A percentile compares a stretch with the other conserved stretches of the same genome.
Conservation (phyloP, 2,329 filamentous ascomycete species). For the Alternaria sp. region DNA sequence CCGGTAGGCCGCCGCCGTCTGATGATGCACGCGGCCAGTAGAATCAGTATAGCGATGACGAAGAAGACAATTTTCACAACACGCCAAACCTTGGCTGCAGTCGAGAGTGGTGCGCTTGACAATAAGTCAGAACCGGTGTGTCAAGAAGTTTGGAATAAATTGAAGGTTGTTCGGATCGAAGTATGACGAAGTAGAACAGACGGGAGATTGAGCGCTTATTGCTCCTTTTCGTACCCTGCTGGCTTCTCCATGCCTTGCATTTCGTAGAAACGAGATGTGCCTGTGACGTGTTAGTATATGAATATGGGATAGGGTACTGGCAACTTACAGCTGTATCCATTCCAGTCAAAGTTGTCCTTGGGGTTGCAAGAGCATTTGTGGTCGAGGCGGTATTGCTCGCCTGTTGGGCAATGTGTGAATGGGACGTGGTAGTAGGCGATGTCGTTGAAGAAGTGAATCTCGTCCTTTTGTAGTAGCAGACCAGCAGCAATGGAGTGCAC, state of each 20-base stretch:
- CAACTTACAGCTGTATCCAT: conserved; percentile 90
- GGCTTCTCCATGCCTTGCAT: conserved; percentile 82
- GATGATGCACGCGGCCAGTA: conserved; percentile 23
- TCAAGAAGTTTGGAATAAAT: not conserved
- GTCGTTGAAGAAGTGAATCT: conserved; percentile 98
- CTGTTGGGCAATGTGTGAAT: conserved; percentile 96
- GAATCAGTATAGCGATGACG: conserved; percentile 23
- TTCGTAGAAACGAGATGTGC: conserved; percentile 86
- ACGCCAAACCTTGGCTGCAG: conserved; percentile 29
- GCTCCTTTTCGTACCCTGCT: conserved; percentile 79
- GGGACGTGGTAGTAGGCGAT: conserved; percentile 98
- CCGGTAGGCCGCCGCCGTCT: conserved; percentile 2
- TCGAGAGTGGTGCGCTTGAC: conserved; percentile 38
- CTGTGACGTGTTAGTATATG: conserved; percentile 59
- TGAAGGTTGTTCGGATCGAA: conserved; percentile 6
- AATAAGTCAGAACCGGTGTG: conserved; percentile 33
- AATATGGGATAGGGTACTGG: not conserved
- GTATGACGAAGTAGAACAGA: conserved; percentile 2
- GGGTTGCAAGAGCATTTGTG: conserved; percentile 95
- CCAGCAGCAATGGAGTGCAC: conserved; percentile 96
- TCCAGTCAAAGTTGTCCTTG: conserved; percentile 99
- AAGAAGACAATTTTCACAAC: conserved; percentile 28
- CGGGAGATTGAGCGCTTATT: conserved; percentile 41
- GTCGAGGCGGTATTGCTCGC: conserved; percentile 81
- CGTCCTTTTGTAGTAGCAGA: conserved; percentile 85